Base-by-base conservation (phyloP, 2,329 filamentous ascomycete genomes). In the Penicillium sp. region DNA sequence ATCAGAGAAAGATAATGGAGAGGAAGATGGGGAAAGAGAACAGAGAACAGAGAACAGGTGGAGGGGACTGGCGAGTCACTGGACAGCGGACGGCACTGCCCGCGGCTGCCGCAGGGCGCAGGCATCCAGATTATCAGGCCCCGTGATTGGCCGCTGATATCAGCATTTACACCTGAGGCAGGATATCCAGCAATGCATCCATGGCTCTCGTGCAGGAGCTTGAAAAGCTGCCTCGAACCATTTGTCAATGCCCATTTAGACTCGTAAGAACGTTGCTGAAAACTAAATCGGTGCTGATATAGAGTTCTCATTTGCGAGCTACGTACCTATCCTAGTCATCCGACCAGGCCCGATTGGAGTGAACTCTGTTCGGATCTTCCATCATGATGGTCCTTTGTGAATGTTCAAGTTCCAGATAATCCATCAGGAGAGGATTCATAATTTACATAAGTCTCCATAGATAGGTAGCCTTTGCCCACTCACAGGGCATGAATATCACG, bases 91-190 rank as follows among this genome's bases (percentile, higher is more conserved):
- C n/a, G 8, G 20, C 20, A 28, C 49, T 39, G 22, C 49, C 17
- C 35, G 22, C 38, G 55, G 57, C 61, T 60, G 55, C 65, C 62
- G 69, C 70, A 72, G 70, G 70, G 70, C 62, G 69, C 70, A 72
- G 71, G 71, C 71, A 73, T 69, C 69, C 64, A 67, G 35, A 65
- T 72, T 72, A 58, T 45, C 20, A 34, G 45, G 41, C 5, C 22
- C 45, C 53, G 55, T 70, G 62, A 71, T 70, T 71, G 65, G 67
- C 28, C 14, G 54, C 45, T 50, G 48, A 55, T 34, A 45, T 49
- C 45, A 51, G 34, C 35, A 50, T n/a, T 48, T 14, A 14, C 55
- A 54, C 56, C 56, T 58, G 28, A 61, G 55, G 55, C 54, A 39
- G 4, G 2, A 52, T 5, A 10, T 28, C 41, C 28, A 28, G 28